Evolutionary conservation across 345 rosid genomes (phyloP), one percentile per base, ranked within the genome.

Genomic region (Lepidium aucheri): DNA sequence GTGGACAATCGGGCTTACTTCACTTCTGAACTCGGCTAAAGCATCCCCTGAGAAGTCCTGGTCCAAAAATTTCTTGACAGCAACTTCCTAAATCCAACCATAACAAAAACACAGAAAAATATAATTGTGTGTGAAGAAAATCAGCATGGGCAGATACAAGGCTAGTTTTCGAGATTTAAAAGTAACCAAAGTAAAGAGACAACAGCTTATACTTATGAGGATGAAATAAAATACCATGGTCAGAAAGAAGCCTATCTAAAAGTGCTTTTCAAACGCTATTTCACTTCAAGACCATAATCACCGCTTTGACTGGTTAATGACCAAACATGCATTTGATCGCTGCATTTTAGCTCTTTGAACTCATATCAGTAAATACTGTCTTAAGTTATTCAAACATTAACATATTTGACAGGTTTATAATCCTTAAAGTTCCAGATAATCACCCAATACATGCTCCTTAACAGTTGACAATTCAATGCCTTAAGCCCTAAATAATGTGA

Each of bases 41-140:
- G 98, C 98, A 74, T 85, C 96, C 46, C 98, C 99, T 17, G 95
- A 95, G 85, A 95, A 91, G 80, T 89, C 99, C 82, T 95, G 99
- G 72, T 95, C 99, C 77, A 95, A 81, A 77, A 91, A 95, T 82
- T 95, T 95, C 87, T 95, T 95, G 63, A 95, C 99, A 20, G 99
- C 98, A 63, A 91, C 99, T 86, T 95, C 99, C 99, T 95, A 84
- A 24, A 60, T 65, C 43, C 46, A 68, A 73, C 74, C 47, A 65
- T 74, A 65, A 79, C 76, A 72, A 79, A 38, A 68, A 69, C 15
- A 36, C 61, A 56, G 24, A 72, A 64, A 32, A 41, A 43, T 38
- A 73, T 55, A 47, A 28, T 22, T 63, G 52, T 52, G 2, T 26
- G 51, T 5, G 1, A 14, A 53, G 18, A 53, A 56, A 46, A 56